These are phyloP conservation scores for Suhomyces coccinellae DNA, from an alignment of 1,139 yeast genomes.

Conservation along the genomic window DNA sequence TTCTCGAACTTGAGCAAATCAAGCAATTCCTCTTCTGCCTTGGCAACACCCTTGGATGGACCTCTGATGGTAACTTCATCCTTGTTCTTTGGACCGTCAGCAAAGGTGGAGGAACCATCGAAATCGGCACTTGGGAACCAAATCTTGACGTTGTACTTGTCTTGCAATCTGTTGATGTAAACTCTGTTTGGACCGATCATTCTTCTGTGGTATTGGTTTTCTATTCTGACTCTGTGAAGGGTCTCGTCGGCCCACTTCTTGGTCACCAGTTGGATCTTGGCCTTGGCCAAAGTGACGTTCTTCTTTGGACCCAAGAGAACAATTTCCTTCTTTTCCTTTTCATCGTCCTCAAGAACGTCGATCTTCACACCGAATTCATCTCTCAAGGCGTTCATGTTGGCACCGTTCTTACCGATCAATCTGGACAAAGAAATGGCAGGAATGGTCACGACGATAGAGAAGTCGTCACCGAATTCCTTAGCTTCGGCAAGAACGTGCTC, in stretches of 20 bases:
- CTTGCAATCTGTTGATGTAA: constrained; percentile 83
- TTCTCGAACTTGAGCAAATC: constrained; percentile 85
- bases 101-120: constrained; percentile 29
- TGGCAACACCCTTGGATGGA: constrained; percentile 84
- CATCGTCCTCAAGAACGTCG: constrained; percentile 51
- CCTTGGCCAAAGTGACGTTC: constrained; percentile 75
- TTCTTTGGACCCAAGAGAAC: constrained; percentile 73
- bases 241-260: constrained; percentile 85
- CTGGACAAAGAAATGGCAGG: constrained; percentile 72
- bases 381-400: constrained; percentile 64
- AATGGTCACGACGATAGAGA: constrained; percentile 51
- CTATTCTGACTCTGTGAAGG: constrained; percentile 64
- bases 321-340: constrained; percentile 51
- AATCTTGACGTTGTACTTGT: constrained; percentile 81
- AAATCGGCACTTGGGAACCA: constrained; percentile 61
- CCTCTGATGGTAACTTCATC: constrained; percentile 84
- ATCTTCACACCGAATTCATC: constrained; percentile 80
- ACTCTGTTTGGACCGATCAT: constrained; percentile 84
- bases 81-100: constrained; percentile 41
- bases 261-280: constrained; percentile 56
- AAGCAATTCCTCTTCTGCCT: constrained; percentile 82
- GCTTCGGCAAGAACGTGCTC: constrained; percentile 60
- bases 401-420: constrained; percentile 87
- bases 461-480: constrained; percentile 59
- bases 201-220: constrained; percentile 75